phyloP scores from a whole-genome alignment of 2,329 filamentous ascomycete species.

The Cladosporium sp. region DNA sequence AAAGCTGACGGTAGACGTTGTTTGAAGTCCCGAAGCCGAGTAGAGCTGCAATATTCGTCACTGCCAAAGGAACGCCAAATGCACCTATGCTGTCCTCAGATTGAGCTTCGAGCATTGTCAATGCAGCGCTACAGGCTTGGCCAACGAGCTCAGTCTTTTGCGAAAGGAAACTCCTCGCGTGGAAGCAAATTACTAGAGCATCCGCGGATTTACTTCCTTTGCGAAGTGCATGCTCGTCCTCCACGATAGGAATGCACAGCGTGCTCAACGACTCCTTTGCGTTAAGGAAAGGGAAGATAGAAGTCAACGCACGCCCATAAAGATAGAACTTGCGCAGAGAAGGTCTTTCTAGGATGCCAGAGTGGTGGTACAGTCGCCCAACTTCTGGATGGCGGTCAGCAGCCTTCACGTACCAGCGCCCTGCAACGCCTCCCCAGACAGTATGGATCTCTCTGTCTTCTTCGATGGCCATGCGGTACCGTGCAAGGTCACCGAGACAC shows the following conservation, averaged over 20 bases:
- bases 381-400: constrained; percentile 73
- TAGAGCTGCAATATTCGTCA: constrained; percentile 56
- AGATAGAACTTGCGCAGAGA: constrained; percentile 72
- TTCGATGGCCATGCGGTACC: constrained; percentile 91
- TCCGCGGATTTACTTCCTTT: constrained; percentile 52
- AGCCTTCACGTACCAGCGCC: constrained; percentile 82
- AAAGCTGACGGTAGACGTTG: constrained; percentile 49
- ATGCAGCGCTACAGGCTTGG: constrained; percentile 50
- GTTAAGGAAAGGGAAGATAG: constrained; percentile 65
- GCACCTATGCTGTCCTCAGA: constrained; percentile 45
- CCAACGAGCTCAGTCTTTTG: constrained; percentile 51
- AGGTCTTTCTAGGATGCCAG: constrained; percentile 74
- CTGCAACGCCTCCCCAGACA: constrained; percentile 76
- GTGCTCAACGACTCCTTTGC: constrained; percentile 70
- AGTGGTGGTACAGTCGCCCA: constrained; percentile 82
- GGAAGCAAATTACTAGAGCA: constrained; percentile 45
- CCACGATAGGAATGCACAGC: constrained; percentile 57
- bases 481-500: constrained; percentile 80
- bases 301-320: constrained; percentile 70
- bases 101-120: constrained; percentile 56
- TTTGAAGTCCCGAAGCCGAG: constrained; percentile 55
- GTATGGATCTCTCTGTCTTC: constrained; percentile 70
- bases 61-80: constrained; percentile 57
- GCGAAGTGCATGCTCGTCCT: constrained; percentile 36
- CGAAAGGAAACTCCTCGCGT: constrained; percentile 64